Evolutionary conservation across 139 green algal species (phyloP), one percentile per base, ranked within the genome.

Genomic region (Chlorella sp.): DNA sequence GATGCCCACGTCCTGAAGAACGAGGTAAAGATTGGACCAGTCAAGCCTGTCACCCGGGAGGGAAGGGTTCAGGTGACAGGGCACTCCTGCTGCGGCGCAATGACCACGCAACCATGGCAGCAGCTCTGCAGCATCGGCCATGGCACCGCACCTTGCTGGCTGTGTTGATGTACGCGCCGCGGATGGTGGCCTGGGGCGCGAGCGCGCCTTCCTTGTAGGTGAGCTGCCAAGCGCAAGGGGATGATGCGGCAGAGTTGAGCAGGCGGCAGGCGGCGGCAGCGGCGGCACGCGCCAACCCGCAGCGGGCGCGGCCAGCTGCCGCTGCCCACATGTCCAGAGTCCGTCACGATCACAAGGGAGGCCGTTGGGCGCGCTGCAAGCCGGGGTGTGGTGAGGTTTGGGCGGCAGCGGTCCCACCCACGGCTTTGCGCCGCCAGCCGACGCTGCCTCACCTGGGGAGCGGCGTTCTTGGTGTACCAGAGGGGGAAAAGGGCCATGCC

Each of bases 121-220:
- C 44, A 51, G 44, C 44, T 16, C n/a, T 51, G 44, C 44, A 51
- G 51, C 51, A 4, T 15, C 51, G 18, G 51, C 51, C 51, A n/a
- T 60, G 51, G 12, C 51, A n/a, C n/a, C n/a, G 51, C 51, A 60
- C 51, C 41, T 84, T 91, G 18, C 87, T 93, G 20, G 91, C 92
- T 11, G 84, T 87, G 89, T 96, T 96, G 39, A 87, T 89, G 88
- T 95, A 96, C 4, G 92, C 86, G 11, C 93, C 93, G 11, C 93
- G 87, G 13, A 94, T 89, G 34, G 74, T 62, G 34, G 87, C 86
- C 47, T 94, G 60, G 3, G 28, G 32, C 32, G 41, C 73, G 44
- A 85, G 44, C 1, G 38, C 34, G 5, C 69, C 57, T 39, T 71
- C 72, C 51, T 75, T 74, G 67, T 70, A n/a, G 2, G 55, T 30